Base-by-base conservation (phyloP, 345 rosid genomes). In the Gossypium raimondii region DNA sequence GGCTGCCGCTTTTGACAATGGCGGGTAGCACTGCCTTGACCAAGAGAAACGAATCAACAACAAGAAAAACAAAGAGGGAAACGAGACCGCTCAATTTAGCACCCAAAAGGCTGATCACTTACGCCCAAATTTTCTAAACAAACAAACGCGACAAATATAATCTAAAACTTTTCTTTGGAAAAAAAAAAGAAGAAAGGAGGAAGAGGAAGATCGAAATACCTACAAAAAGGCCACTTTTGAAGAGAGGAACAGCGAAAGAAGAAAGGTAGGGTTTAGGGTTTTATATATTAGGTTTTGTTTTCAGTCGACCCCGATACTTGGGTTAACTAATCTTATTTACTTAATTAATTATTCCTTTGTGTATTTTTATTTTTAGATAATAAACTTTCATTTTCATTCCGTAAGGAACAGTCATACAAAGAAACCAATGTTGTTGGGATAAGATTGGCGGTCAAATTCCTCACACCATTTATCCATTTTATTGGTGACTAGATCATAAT, bases 211-310 rank as follows among this genome's bases (percentile, higher is more conserved):
- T 63, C 20, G 47, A 38, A 17, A 38, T 38, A 34, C 67, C 67
- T 63, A 38, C 44, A 34, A 38, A 41, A 9, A 2, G 13, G 47
- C 11, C 2, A 22, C 59, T 3, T 8, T 17, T 4, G 41, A 9
- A 63, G 14, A n/a, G 12, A 17, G 7, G 13, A 63, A 63, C 1
- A 4, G 41, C 41, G 41, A 34, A 34, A 8, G 47, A 62, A 34
- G n/a, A 13, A 34, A 8, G 7, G 38, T 11, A 63, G 67, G 67
- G 67, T 63, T 63, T 63, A 38, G 67, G 67, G 68, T 60, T 60
- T 60, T 60, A 60, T 60, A 60, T 60, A 25, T 13, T 10, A 6
- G 29, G 61, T 25, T 56, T 56, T n/a, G 25, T 34, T 52, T 16
- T 14, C 22, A 16, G 57, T 53, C 57, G 20, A 53, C 41, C 17